A percentile compares a stretch with the other conserved stretches of the same genome.
phyloP scores from a whole-genome alignment of 2,329 filamentous ascomycete species.

The Karstenula rhodostoma region DNA sequence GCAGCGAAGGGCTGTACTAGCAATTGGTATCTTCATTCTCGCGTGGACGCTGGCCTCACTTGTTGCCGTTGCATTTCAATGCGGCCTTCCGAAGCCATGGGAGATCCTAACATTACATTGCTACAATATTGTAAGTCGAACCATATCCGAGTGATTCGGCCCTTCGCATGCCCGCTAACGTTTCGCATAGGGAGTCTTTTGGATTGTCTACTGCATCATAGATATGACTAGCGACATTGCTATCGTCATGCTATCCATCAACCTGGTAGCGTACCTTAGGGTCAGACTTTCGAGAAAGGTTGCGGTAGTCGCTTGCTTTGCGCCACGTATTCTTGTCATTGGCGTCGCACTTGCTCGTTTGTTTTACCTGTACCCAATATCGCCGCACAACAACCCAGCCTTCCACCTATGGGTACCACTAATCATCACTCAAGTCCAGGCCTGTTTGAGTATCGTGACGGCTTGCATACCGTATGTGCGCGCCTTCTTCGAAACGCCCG shows the following conservation, averaged over 20 bases:
- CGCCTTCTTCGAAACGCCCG: slow-evolving; percentile 35
- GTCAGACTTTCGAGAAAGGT: slow-evolving; percentile 35
- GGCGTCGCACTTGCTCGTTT: slow-evolving; percentile 37
- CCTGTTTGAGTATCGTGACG: slow-evolving; percentile 41
- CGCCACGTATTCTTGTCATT: slow-evolving; percentile 40
- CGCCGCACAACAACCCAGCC: slow-evolving; percentile 33
- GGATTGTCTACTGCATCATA: slow-evolving; percentile 45
- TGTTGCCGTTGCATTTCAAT: slow-evolving; percentile 39
- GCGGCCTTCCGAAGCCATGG: slow-evolving; percentile 42
- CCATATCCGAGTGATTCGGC: neutral
- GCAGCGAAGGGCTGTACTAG: slow-evolving; percentile 30
- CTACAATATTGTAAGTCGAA: slow-evolving; percentile 37
- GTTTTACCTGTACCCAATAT: slow-evolving; percentile 40
- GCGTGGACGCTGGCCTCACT: slow-evolving; percentile 40
- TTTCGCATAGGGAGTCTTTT: slow-evolving; percentile 37
- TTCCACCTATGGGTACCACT: slow-evolving; percentile 40
- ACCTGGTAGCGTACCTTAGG: slow-evolving; percentile 39
- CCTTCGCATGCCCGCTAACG: slow-evolving; percentile 23
- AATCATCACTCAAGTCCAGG: slow-evolving; percentile 38
- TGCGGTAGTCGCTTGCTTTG: slow-evolving; percentile 43
- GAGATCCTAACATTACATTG: slow-evolving; percentile 36
- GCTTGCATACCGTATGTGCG: slow-evolving; percentile 47
- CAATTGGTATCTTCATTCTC: slow-evolving; percentile 33
- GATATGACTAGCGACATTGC: slow-evolving; percentile 43
- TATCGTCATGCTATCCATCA: slow-evolving; percentile 42